A percentile compares a stretch with the other conserved stretches of the same genome.
Conservation (phyloP, 495 filamentous ascomycete species). For the Aspergillus affinis region DNA sequence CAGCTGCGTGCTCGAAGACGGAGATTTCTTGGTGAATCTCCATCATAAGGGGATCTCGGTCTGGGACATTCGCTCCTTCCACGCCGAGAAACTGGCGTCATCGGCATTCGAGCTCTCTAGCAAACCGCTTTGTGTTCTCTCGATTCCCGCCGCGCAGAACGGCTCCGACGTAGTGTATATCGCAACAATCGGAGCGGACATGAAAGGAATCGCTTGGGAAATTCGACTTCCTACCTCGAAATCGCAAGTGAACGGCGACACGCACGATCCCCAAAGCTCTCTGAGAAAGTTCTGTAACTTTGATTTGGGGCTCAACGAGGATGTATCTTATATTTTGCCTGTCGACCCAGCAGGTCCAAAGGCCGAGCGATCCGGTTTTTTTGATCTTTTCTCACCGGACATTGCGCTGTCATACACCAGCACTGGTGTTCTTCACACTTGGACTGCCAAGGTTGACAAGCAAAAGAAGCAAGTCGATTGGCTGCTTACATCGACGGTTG, state of each 20-base stretch:
- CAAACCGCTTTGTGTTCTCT: conserved; percentile 79
- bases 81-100: conserved; percentile 56
- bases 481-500: conserved; percentile 79
- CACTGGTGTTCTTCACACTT: conserved; percentile 74
- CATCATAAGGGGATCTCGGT: conserved; percentile 73
- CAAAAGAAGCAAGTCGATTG: conserved; percentile 63
- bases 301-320: conserved; percentile 66
- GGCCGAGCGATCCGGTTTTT: conserved; percentile 70
- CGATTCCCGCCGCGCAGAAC: conserved; percentile 64
- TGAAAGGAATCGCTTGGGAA: conserved; percentile 86
- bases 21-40: conserved; percentile 77
- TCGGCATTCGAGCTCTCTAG: conserved; percentile 61
- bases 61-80: conserved; percentile 69
- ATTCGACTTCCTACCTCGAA: conserved; percentile 45
- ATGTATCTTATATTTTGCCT: conserved; percentile 79
- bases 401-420: conserved; percentile 84
- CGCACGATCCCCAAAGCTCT: conserved; percentile 29
- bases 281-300: conserved; percentile 72
- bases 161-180: conserved; percentile 57
- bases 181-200: conserved; percentile 78
- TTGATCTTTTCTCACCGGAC: conserved; percentile 85
- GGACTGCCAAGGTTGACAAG: conserved; percentile 75
- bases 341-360: conserved; percentile 85
- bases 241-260: conserved; percentile 21
- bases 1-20: conserved; percentile 71